Percentiles rank a stretch among this genome's conserved stretches.
Evolutionary conservation across 2,329 filamentous ascomycete genomes (phyloP).

Genomic region (Geosmithia morbida): DNA sequence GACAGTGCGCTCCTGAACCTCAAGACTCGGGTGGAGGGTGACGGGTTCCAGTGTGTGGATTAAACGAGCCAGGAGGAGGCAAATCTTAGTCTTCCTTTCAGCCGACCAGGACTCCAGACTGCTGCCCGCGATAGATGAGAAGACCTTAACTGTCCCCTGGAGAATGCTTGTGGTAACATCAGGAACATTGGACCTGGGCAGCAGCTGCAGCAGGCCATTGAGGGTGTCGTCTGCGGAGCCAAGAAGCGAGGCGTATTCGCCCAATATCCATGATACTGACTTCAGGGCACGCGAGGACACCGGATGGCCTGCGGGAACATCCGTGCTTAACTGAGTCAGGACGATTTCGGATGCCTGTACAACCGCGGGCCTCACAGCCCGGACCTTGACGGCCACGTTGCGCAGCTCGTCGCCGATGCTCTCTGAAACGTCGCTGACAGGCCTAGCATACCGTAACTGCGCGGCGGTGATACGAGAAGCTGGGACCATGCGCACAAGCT

Average conservation of each 20-base stretch:
- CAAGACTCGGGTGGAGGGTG: slow-evolving; percentile 68
- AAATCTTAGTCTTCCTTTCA: slow-evolving; percentile 58
- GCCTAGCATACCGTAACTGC: slow-evolving; percentile 15
- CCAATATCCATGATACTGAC: slow-evolving; percentile 71
- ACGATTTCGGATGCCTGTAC: slow-evolving; percentile 73
- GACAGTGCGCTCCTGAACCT: slow-evolving; percentile 89
- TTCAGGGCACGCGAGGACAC: slow-evolving; percentile 54
- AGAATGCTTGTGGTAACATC: slow-evolving; percentile 65
- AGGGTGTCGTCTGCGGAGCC: slow-evolving; percentile 57
- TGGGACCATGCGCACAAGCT: slow-evolving; percentile 62
- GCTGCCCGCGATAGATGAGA: slow-evolving; percentile 55
- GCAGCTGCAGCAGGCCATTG: slow-evolving; percentile 55
- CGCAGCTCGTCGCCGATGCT: slow-evolving; percentile 74
- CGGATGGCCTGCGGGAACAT: slow-evolving; percentile 37
- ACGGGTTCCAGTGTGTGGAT: slow-evolving; percentile 71
- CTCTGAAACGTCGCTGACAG: slow-evolving; percentile 40
- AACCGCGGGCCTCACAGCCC: slow-evolving; percentile 65
- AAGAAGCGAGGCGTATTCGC: slow-evolving; percentile 71
- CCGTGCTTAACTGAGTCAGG: slow-evolving; percentile 39
- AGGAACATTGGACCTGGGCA: slow-evolving; percentile 41
- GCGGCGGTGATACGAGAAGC: slow-evolving; percentile 24
- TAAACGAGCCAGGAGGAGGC: slow-evolving; percentile 67
- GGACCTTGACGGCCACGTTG: slow-evolving; percentile 85
- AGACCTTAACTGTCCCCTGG: slow-evolving; percentile 76
- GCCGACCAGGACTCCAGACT: slow-evolving; percentile 54